Percentiles rank a stretch among this genome's conserved stretches.
These are phyloP conservation scores for Catharanthus roseus DNA, from an alignment of 257 asterid species.

Conservation along the genomic window DNA sequence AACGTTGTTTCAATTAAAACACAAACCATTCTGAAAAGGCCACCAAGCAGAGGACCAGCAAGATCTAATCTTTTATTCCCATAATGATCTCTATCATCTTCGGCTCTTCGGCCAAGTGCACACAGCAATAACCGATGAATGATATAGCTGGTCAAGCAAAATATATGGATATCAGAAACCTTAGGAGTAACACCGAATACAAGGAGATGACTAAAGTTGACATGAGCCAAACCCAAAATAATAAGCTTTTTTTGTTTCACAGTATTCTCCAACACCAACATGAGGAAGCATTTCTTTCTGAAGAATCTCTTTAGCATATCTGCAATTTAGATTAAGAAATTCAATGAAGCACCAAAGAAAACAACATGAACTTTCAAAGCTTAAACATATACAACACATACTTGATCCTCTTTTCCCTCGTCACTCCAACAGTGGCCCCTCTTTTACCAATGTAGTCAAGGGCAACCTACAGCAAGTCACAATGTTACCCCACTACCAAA, in stretches of 20 bases:
- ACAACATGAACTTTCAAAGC: neutral
- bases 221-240: conserved; percentile 67
- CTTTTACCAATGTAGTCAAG: conserved; percentile 94
- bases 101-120: conserved; percentile 91
- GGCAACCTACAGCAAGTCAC: conserved; percentile 63
- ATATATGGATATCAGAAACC: conserved; percentile 10
- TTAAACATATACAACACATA: conserved; percentile 29
- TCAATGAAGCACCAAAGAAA: conserved; percentile 13
- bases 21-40: conserved; percentile 85
- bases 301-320: conserved; percentile 94
- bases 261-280: conserved; percentile 87
- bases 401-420: conserved; percentile 94
- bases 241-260: conserved; percentile 95
- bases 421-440: conserved; percentile 97
- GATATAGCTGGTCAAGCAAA: conserved; percentile 53
- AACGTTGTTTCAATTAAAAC: conserved; percentile 17
- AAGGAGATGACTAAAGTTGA: conserved; percentile 5
- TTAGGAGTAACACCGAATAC: conserved; percentile 13
- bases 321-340: conserved; percentile 26
- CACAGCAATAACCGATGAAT: conserved; percentile 88
- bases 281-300: conserved; percentile 99
- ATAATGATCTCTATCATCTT: conserved; percentile 96
- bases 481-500: conserved; percentile 3
- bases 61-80: conserved; percentile 97
- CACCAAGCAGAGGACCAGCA: conserved; percentile 98